Conservation (phyloP, 2,329 filamentous ascomycete species). For the Lachnellula arida region DNA sequence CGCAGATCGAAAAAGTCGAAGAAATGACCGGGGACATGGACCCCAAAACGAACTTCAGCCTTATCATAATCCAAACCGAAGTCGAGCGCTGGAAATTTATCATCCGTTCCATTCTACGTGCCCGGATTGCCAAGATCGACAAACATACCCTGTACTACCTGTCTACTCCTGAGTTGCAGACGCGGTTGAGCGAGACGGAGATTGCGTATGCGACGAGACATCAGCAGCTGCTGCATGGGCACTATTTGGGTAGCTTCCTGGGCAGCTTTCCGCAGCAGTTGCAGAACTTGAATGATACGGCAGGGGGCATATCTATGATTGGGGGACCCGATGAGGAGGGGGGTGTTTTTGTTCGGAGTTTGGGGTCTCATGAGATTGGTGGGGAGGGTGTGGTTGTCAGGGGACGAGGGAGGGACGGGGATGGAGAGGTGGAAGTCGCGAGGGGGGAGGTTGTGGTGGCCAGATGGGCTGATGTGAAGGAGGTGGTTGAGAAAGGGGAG, state of each 20-base stretch:
- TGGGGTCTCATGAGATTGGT: constrained; percentile 50
- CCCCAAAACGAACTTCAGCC: constrained; percentile 83
- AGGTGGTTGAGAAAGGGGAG: constrained; percentile 48
- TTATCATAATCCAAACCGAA: constrained; percentile 95
- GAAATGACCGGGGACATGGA: constrained; percentile 81
- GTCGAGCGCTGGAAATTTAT: constrained; percentile 92
- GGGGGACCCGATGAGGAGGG: constrained; percentile 77
- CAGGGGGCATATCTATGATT: constrained; percentile 88
- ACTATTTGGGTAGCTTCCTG: constrained; percentile 84
- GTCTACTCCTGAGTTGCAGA: constrained; percentile 47
- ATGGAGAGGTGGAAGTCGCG: constrained; percentile 51
- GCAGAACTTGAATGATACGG: constrained; percentile 84
- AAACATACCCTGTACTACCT: constrained; percentile 71
- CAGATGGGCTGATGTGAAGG: constrained; percentile 25
- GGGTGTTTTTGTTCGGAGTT: constrained; percentile 77
- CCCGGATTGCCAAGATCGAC: constrained; percentile 87
- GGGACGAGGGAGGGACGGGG: constrained; percentile 60
- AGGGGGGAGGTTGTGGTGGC: constrained; percentile 29
- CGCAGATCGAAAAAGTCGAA: constrained; percentile 67
- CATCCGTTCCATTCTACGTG: constrained; percentile 74
- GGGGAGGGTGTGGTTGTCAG: constrained; percentile 85
- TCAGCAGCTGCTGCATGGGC: constrained; percentile 75
- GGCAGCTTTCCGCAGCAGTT: constrained; percentile 72
- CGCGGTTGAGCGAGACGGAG: constrained; percentile 71
- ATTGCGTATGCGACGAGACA: constrained; percentile 78